Evolutionary conservation across 768 basidiomycete genomes (phyloP), one percentile per base, ranked within the genome.

Genomic region (Hysterangium stoloniferum): DNA sequence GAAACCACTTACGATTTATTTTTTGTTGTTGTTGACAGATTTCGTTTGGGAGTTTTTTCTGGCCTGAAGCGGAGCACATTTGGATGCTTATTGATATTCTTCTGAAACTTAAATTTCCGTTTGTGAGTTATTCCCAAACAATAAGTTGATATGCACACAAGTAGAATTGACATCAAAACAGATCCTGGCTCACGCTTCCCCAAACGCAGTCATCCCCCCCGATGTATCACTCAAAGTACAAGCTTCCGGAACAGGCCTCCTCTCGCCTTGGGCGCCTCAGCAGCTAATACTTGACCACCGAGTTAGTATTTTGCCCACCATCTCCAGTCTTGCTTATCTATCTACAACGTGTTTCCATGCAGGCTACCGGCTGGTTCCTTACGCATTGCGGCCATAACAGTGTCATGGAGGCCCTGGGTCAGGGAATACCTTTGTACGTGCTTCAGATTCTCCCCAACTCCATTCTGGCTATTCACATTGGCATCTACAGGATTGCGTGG

Each of bases 331-430:
- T 42, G 9, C 9, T n/a, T 12, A 17, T 33, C 12, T 12, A 20
- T 24, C 22, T 49, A 15, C 4, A 31, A 29, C 11, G 0, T 1
- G 8, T 40, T 25, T n/a, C 22, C 31, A 24, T 35, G 22, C n/a
- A 60, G 57, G 60, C 42, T 8, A 52, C 52, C 12, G 60, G 59
- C 5, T 61, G 61, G 59, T 57, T 61, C 45, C 36, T 64, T 6
- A 54, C 58, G 4, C 63, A 64, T 28, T 56, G 59, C 12, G 63
- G 63, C 9, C 57, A 58, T 29, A 61, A 60, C 52, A 57, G 60
- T 15, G 49, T 57, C 12, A 50, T 51, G n/a, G 63, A 64, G 37
- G 51, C 60, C 8, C 35, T 64, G 28, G 32, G 19, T 8, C 46
- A 54, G 3, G 61, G 60, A 2, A 57, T 62, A 8, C 63, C 63